These are phyloP conservation scores for Marasmius tenuissimus DNA, from an alignment of 1,284 basidiomycete genomes.

Conservation along the genomic window DNA sequence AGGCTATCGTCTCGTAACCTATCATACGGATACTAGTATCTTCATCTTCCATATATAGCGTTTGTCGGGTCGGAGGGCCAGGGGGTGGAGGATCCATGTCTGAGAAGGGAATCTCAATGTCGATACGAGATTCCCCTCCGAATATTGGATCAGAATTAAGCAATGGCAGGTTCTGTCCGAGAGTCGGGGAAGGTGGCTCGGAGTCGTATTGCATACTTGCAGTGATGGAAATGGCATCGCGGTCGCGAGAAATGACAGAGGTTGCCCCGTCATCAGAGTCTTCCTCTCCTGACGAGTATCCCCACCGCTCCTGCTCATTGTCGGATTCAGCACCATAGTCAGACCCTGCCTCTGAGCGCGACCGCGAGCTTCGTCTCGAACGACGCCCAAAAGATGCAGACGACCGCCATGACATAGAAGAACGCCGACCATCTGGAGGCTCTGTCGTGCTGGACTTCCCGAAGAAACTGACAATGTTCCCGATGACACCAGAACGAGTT, in stretches of 20 bases:
- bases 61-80: slow-evolving; percentile 83
- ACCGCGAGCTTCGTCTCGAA: slow-evolving; percentile 49
- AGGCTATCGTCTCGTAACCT: slow-evolving; percentile 77
- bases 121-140: slow-evolving; percentile 77
- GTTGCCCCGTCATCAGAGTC: slow-evolving; percentile 47
- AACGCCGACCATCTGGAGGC: slow-evolving; percentile 40
- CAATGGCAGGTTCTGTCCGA: slow-evolving; percentile 59
- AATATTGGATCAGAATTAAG: slow-evolving; percentile 76
- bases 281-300: slow-evolving; percentile 77
- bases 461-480: slow-evolving; percentile 72
- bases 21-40: slow-evolving; percentile 88
- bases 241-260: slow-evolving; percentile 31
- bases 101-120: slow-evolving; percentile 67
- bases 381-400: slow-evolving; percentile 45
- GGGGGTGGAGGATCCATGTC: slow-evolving; percentile 64
- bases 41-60: slow-evolving; percentile 88
- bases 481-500: slow-evolving; percentile 55
- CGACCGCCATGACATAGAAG: slow-evolving; percentile 59
- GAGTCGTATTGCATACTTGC: slow-evolving; percentile 71
- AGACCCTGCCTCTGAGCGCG: slow-evolving; percentile 53
- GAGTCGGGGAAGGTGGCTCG: slow-evolving; percentile 59
- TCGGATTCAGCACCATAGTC: slow-evolving; percentile 56
- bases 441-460: slow-evolving; percentile 44
- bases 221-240: slow-evolving; percentile 40
- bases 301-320: slow-evolving; percentile 71